Percentiles rank a stretch among this genome's conserved stretches.
Conservation (phyloP, 2,329 filamentous ascomycete genomes). For the Aspergillus bombycis region DNA sequence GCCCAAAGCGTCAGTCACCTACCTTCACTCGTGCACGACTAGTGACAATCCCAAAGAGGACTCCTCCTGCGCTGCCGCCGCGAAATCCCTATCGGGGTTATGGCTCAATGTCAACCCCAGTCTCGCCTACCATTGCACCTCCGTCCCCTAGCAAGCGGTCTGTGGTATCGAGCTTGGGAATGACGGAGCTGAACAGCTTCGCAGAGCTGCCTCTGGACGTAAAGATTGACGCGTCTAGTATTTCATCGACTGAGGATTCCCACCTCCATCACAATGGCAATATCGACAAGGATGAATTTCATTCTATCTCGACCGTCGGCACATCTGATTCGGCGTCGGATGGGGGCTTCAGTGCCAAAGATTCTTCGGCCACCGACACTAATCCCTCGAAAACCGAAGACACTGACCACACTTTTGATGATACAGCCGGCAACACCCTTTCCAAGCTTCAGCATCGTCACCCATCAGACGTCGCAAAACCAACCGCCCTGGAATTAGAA, state of each 20-base stretch:
- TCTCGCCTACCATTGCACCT: conserved; percentile 28
- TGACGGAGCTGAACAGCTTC: conserved; percentile 21
- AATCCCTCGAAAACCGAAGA: conserved; percentile 4
- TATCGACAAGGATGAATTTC: conserved; percentile 44
- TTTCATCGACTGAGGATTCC: conserved; percentile 14
- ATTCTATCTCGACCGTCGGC: conserved; percentile 42
- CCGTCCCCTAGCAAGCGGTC: conserved; percentile 28
- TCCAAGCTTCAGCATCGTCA: background rate
- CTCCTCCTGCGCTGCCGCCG: conserved; percentile 74
- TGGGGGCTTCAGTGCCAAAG: conserved; percentile 12
- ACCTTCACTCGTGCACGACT: conserved; percentile 76
- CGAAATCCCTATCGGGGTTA: conserved; percentile 63
- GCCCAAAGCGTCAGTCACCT: conserved; percentile 65
- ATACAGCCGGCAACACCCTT: background rate
- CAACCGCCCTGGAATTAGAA: background rate
- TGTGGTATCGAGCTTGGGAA: conserved; percentile 26
- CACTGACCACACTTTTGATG: background rate
- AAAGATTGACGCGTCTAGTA: conserved; percentile 18
- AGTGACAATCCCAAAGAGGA: conserved; percentile 81
- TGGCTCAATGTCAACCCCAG: conserved; percentile 26
- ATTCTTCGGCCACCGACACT: conserved; percentile 6
- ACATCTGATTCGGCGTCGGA: conserved; percentile 31
- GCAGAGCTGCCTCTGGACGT: conserved; percentile 21
- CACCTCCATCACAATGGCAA: conserved; percentile 19
- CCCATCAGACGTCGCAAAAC: background rate